Conservation (phyloP, 805 yeast genomes). For the Teunomyces funiuensis region DNA sequence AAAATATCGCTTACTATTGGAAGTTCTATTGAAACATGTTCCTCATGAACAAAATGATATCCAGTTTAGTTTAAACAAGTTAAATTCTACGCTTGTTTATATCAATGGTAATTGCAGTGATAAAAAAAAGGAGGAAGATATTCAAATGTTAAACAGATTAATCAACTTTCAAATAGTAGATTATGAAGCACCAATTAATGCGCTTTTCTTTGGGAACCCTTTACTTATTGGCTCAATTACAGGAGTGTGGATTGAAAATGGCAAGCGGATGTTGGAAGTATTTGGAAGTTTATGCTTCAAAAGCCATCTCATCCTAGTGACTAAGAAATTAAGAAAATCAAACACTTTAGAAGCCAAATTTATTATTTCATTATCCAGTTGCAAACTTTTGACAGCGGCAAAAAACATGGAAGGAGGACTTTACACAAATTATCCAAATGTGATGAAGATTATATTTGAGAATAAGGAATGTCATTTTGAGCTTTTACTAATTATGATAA, state of each 20-base stretch:
- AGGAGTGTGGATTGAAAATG: constrained; percentile 37
- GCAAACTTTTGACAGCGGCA: constrained; percentile 22
- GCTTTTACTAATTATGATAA: constrained; percentile 35
- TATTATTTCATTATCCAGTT: constrained; percentile 47
- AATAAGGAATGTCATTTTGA: constrained; percentile 43
- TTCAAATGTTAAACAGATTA: constrained; percentile 17
- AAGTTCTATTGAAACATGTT: constrained; percentile 34
- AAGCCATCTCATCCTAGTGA: constrained; percentile 45
- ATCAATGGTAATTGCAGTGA: constrained; percentile 24
- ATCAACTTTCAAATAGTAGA: constrained; percentile 12
- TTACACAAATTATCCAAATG: constrained; percentile 27
- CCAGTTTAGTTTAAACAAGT: constrained; percentile 13
- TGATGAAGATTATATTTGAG: constrained; percentile 50
- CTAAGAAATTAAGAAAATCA: constrained; percentile 19
- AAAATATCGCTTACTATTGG: constrained; percentile 53
- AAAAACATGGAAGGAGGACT: constrained; percentile 29
- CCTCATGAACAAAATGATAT: constrained; percentile 15
- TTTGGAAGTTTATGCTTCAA: constrained; percentile 48
- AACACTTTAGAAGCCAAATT: constrained; percentile 37
- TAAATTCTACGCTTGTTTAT: constrained; percentile 22
- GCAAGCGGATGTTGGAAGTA: constrained; percentile 11
- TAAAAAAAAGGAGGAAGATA: constrained; percentile 20
- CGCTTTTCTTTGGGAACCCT: constrained; percentile 49
- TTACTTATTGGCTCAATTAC: constrained; percentile 44
- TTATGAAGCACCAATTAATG: constrained; percentile 21